Percentiles rank a stretch among this genome's conserved stretches.
Evolutionary conservation across 169 alveolate species (phyloP).

Genomic region (Cryptosporidium sp.): DNA sequence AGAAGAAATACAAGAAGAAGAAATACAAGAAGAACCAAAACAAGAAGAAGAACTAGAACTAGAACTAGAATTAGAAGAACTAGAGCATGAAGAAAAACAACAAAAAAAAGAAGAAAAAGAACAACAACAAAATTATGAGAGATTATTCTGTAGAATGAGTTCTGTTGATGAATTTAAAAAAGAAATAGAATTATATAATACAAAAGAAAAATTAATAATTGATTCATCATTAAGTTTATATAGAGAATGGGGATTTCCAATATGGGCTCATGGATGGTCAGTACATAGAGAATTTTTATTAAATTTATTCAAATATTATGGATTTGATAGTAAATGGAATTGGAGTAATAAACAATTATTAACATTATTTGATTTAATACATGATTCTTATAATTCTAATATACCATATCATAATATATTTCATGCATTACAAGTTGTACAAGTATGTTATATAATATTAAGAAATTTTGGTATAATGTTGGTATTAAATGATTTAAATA

Average conservation of each 20-base stretch:
- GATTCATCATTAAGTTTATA: constrained; percentile 27
- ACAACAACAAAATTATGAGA: not conserved
- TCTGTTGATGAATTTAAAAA: not conserved
- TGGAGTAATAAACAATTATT: constrained; percentile 32
- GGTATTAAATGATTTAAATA: constrained; percentile 79
- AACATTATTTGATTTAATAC: constrained; percentile 32
- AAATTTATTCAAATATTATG: constrained; percentile 35
- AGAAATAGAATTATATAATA: not conserved
- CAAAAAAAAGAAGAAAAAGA: too few species aligned
- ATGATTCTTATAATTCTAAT: constrained; percentile 77
- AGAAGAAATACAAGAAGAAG: too few species aligned
- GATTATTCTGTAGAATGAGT: constrained; percentile 7
- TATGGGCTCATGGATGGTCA: constrained; percentile 64
- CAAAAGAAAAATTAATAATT: not conserved
- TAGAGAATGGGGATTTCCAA: constrained; percentile 68
- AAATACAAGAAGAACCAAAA: not conserved
- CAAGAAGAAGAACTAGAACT: too few species aligned
- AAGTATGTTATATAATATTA: constrained; percentile 79
- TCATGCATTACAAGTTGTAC: constrained; percentile 89
- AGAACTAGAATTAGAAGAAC: not conserved
- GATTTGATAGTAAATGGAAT: constrained; percentile 51
- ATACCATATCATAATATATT: constrained; percentile 87
- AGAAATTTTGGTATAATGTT: constrained; percentile 66
- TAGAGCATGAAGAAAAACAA: too few species aligned
- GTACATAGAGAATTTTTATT: constrained; percentile 42